Base-by-base conservation (phyloP, 2,329 filamentous ascomycete species). In the Clonostachys rosea region DNA sequence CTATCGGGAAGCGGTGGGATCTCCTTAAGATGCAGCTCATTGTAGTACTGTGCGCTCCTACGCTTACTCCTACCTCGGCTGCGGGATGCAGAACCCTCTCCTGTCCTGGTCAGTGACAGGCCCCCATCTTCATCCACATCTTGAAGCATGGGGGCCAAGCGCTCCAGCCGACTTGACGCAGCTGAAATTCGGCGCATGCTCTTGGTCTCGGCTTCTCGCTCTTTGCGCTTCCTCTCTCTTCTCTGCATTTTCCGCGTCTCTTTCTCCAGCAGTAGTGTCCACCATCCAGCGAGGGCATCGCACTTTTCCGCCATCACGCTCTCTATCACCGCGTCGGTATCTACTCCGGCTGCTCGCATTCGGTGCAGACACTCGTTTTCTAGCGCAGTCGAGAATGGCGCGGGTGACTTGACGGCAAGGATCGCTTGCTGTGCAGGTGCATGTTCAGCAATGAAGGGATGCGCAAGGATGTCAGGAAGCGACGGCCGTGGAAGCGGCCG, bases 251-350 rank as follows among this genome's bases (percentile, higher is more conserved):
- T 99, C 9, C 91, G 83, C 62, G 91, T 83, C 61, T 99, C 94
- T 64, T 97, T 99, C 60, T 97, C 94, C 10, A 97, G 83, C 37
- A 99, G 70, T 30, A 99, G 68, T 4, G 89, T 88, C 94, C 94
- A 99, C 94, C 94, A 99, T 6, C 94, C 94, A 44, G 91, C 89
- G 43, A 99, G 71, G 6, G 86, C 80, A 66, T 99, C 92, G 60
- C 94, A 97, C 54, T 89, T 81, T 63, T 96, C 90, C 5, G 91
- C 83, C 35, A 96, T 68, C 4, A 99, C 94, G 57, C 94, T 95
- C 62, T 97, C 92, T 52, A 97, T 92, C 8, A 99, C 89, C 50
- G 87, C 80, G 61, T 99, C 94, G 49, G 95, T 94, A 59, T 97
- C 89, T 20, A 97, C 91, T 0, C 94, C 94, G 6, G 94, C 91